A percentile compares a stretch with the other conserved stretches of the same genome.
phyloP scores from a whole-genome alignment of 129 eudicot genomes.

The Flaveria trinervia region DNA sequence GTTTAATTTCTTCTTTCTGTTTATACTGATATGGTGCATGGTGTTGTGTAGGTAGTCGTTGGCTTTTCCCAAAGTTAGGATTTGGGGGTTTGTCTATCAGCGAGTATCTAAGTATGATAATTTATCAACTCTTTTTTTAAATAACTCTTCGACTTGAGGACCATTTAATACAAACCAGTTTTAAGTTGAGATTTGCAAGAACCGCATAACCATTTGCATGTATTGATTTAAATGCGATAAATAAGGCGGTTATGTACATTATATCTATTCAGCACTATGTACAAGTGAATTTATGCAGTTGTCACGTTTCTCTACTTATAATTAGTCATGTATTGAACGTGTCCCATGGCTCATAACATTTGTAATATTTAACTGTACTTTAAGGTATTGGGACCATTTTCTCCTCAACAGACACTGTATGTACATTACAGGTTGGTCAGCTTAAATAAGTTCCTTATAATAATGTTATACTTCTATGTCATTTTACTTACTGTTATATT shows the following conservation, averaged over 20 bases:
- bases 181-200: not conserved
- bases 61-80: conserved; percentile 70
- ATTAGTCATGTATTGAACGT: not conserved
- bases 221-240: not conserved
- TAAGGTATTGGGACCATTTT: conserved; percentile 85
- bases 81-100: conserved; percentile 63
- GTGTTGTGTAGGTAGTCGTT: conserved; percentile 64
- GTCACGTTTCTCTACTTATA: not conserved
- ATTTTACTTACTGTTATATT: conserved; percentile 1
- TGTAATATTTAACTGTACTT: conserved; percentile 20
- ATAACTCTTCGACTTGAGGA: not conserved
- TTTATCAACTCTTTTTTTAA: conserved; percentile 9
- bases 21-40: conserved; percentile 15
- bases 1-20: not conserved
- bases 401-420: conserved; percentile 94
- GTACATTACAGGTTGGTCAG: conserved; percentile 78
- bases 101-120: conserved; percentile 65
- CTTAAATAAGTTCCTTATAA: conserved; percentile 6
- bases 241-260: not conserved
- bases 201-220: not conserved
- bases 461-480: not conserved
- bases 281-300: not conserved
- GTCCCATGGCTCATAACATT: not conserved
- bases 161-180: not conserved
- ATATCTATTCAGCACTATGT: not conserved